These are phyloP conservation scores for Mucor irregularis DNA, from an alignment of 371 early-diverging fungal genomes.

Conservation along the genomic window DNA sequence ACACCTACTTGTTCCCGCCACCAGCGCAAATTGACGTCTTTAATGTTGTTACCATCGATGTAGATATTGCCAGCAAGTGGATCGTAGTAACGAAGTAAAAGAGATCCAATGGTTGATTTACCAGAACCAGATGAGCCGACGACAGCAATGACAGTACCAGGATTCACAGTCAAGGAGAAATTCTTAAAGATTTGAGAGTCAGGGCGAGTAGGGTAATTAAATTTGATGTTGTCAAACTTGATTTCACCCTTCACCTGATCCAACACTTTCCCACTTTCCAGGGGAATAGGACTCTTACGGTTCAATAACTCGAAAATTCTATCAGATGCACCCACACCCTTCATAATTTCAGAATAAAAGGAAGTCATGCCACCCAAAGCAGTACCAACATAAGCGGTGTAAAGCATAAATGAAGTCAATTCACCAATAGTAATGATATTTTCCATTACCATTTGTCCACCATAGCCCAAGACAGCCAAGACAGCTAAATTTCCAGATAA, in stretches of 20 bases:
- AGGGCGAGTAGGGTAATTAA: conserved; percentile 72
- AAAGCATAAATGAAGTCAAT: conserved; percentile 80
- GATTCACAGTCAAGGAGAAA: conserved; percentile 65
- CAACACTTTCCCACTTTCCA: conserved; percentile 43
- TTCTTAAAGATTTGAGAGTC: conserved; percentile 62
- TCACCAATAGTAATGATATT: conserved; percentile 77
- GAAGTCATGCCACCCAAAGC: conserved; percentile 74
- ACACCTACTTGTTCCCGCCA: conserved; percentile 64
- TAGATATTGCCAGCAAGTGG: conserved; percentile 49
- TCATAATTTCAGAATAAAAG: conserved; percentile 83
- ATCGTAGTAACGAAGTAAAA: conserved; percentile 77
- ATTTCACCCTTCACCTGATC: conserved; percentile 53
- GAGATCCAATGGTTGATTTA: conserved; percentile 70
- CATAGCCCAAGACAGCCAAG: conserved; percentile 76
- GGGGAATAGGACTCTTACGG: conserved; percentile 51
- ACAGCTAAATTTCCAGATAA: conserved; percentile 75
- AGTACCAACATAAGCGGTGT: conserved; percentile 80
- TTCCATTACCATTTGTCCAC: conserved; percentile 72
- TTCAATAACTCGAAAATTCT: conserved; percentile 73
- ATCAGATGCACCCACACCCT: conserved; percentile 78
- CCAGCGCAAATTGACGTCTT: conserved; percentile 52
- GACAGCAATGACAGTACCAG: conserved; percentile 62
- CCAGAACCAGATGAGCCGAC: conserved; percentile 76
- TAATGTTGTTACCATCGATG: conserved; percentile 62
- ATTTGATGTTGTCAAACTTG: conserved; percentile 66